Base-by-base conservation (phyloP, 257 asterid species). In the Capsicum rhomboideum region DNA sequence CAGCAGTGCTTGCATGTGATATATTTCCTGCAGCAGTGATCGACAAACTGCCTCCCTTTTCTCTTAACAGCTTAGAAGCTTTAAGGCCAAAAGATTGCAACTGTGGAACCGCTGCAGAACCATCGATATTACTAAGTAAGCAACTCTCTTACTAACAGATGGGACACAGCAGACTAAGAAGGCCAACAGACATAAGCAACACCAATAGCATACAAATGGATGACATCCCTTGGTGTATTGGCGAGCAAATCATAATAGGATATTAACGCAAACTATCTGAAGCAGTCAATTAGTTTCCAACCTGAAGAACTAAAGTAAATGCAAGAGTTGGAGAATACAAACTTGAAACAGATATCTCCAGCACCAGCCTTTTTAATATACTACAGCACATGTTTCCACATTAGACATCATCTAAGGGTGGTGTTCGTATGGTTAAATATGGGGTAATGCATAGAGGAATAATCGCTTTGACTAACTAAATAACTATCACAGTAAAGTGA, bases 1-100 rank as follows among this genome's bases (percentile, higher is more conserved):
- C 72, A 84, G 93, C 82, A 29, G 95, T 91, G 89, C 93, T 92
- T 82, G 97, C 93, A 88, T 93, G 95, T 6, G 90, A 88, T 52
- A 91, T 92, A 69, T 87, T 90, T 85, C 97, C 96, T 8, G 94
- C 83, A 8, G 95, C 92, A 42, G 84, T 83, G 85, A 88, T 86
- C 52, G 92, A 31, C 68, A 84, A 84, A 78, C 88, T 77, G 71
- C 81, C 79, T 71, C 84, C 89, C 56, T 85, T 86, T 79, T 86
- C 90, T 86, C 88, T 90, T 69, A 90, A 86, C 84, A 90, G 69
- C 88, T 90, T 92, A 63, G 91, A 89, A 58, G 88, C 87, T 83
- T 78, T 87, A 72, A 92, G 86, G 83, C 98, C 98, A 85, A 91
- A 93, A 16, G 89, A 74, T 77, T 90, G 97, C 79, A 84, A 86